A percentile compares a stretch with the other conserved stretches of the same genome.
Conservation (phyloP, 2,329 filamentous ascomycete genomes). For the Tolypocladium album region DNA sequence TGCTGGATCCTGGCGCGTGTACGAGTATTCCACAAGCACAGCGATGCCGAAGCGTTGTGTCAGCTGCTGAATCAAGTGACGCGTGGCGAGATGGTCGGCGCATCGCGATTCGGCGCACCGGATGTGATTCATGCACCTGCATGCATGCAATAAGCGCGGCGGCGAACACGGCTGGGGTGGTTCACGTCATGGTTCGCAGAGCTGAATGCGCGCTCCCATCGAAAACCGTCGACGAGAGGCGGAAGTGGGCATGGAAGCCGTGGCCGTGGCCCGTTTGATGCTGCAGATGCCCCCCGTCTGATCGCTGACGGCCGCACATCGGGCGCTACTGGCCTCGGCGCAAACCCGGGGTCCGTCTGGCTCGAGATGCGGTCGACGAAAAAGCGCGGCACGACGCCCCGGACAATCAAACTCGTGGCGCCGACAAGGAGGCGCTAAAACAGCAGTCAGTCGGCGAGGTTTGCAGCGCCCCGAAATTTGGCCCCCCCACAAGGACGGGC, state of each 20-base stretch:
- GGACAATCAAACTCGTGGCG: constrained; percentile 1
- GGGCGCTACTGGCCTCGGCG: background rate
- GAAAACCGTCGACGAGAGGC: background rate
- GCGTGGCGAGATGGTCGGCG: background rate
- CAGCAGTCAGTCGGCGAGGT: background rate
- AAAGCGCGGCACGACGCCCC: background rate
- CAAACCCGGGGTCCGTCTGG: background rate
- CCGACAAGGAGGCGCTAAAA: constrained; percentile 1
- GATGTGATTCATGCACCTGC: constrained; percentile 1
- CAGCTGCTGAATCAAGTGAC: background rate
- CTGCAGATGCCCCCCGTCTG: background rate
- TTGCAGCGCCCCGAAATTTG: constrained; percentile 6
- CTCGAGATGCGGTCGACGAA: background rate
- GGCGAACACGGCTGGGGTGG: background rate
- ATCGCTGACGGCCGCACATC: background rate
- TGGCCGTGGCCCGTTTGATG: background rate
- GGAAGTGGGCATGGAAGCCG: background rate
- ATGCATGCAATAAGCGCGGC: constrained; percentile 3
- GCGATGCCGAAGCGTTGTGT: background rate
- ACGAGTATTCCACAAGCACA: too few relatives aligned
- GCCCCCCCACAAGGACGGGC: constrained; percentile 2
- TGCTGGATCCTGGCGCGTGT: background rate
- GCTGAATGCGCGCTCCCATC: background rate
- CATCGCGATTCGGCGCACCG: background rate
- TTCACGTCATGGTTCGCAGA: background rate